Evolutionary conservation across 2,329 filamentous ascomycete species (phyloP), one percentile per base, ranked within the genome.

Genomic region (Trichoderma arundinaceum): DNA sequence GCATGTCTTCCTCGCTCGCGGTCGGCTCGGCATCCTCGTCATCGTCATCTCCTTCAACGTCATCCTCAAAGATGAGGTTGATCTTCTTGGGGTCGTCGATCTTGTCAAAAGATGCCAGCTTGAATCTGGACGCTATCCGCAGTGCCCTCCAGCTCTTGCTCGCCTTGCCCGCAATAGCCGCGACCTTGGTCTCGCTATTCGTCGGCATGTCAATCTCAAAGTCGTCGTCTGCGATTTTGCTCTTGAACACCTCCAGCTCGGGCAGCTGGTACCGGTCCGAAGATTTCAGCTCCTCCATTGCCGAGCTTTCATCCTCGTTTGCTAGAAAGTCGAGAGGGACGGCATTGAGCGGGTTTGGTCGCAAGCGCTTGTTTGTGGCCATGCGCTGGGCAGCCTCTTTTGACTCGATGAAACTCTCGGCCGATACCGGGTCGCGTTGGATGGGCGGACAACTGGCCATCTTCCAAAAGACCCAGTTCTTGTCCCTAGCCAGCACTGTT

Each of bases 381-480:
- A 88, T 82, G 69, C 87, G 88, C 68, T 86, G 84, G 3, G 89
- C 89, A 52, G 86, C 82, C 35, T 84, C 81, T 74, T 90, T 90
- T 28, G 93, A 90, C 62, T 88, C 84, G 44, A 88, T 77, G 75
- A 93, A 94, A 53, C 90, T 85, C 33, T 86, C 79, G 1, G 89
- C 84, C 2, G 89, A 84, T 35, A 98, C 84, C 10, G 92, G 82
- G 22, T 90, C 86, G 67, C 87, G 86, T 74, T 94, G 89, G 73
- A 99, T 98, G 6, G 90, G 86, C 28, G 92, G 92, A 75, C 95
- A 99, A 70, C 90, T 92, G 76, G 97, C 93, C 67, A 94, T 90
- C 80, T 99, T 99, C 95, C 95, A 99, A 68, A 93, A 90, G 51
- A 96, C 93, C 96, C 96, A 99, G 75, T 98, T 97, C 81, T 97